Conservation (phyloP, 2,329 filamentous ascomycete genomes). For the Sporothrix curviconia region DNA sequence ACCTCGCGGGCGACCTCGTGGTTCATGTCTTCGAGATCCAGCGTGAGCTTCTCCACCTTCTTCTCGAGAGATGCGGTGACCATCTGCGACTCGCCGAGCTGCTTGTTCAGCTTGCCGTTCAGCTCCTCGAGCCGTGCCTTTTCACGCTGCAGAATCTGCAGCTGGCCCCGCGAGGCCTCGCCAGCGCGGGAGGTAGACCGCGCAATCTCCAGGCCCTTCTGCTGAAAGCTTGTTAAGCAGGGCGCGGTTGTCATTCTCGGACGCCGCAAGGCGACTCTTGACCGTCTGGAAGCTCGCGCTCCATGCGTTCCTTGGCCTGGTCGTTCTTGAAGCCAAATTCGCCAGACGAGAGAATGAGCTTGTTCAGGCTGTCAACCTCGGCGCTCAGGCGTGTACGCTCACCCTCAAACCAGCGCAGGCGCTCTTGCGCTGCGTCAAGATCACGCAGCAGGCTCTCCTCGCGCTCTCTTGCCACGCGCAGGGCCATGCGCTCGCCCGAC, state of each 20-base stretch:
- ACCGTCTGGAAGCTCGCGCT: slow-evolving; percentile 86
- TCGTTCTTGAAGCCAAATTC: slow-evolving; percentile 86
- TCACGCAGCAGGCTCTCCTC: slow-evolving; percentile 72
- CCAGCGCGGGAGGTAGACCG: slow-evolving; percentile 79
- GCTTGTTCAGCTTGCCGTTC: slow-evolving; percentile 70
- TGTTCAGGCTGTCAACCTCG: slow-evolving; percentile 79
- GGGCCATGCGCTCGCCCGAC: slow-evolving; percentile 72
- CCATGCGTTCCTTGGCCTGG: slow-evolving; percentile 86
- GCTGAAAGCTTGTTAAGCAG: slow-evolving; percentile 95
- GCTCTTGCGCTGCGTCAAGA: slow-evolving; percentile 69
- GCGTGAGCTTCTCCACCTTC: slow-evolving; percentile 83
- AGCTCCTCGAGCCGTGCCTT: slow-evolving; percentile 79
- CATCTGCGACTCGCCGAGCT: slow-evolving; percentile 79
- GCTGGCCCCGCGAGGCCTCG: slow-evolving; percentile 72
- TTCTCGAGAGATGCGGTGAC: slow-evolving; percentile 81
- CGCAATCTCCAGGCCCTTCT: slow-evolving; percentile 94
- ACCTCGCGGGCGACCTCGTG: slow-evolving; percentile 87
- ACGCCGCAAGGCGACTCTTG: slow-evolving; percentile 81
- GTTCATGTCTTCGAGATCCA: slow-evolving; percentile 84
- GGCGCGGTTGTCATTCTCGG: slow-evolving; percentile 91
- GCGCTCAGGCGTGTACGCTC: slow-evolving; percentile 70
- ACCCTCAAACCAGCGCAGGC: slow-evolving; percentile 70
- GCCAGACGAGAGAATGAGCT: slow-evolving; percentile 81
- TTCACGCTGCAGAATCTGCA: slow-evolving; percentile 71
- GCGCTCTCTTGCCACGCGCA: slow-evolving; percentile 69